Evolutionary conservation across 495 filamentous ascomycete genomes (phyloP).

Genomic region (Aspergillus diversus): DNA sequence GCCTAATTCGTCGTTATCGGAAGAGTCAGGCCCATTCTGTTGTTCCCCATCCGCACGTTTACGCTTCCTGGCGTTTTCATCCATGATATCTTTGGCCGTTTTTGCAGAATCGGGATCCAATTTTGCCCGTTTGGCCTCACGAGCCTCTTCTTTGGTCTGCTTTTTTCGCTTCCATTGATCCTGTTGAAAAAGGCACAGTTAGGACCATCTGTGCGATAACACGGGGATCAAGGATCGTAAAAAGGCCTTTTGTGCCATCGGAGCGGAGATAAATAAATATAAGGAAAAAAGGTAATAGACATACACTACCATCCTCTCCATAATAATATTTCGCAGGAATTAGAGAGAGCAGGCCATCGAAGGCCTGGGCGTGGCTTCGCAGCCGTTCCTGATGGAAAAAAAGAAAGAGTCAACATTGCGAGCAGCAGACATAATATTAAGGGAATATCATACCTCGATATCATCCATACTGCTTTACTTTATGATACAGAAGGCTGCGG

Average conservation of each 20-base stretch:
- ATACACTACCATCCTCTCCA: constrained; percentile 80
- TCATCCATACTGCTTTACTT: constrained; percentile 43
- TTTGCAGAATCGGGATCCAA: constrained; percentile 81
- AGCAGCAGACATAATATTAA: constrained; percentile 12
- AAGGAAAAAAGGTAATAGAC: constrained; percentile 38
- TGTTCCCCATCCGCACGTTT: constrained; percentile 62
- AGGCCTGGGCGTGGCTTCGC: constrained; percentile 80
- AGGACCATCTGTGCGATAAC: constrained; percentile 20
- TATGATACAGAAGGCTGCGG: constrained; percentile 8
- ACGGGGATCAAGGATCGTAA: constrained; percentile 12
- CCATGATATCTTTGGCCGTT: constrained; percentile 83
- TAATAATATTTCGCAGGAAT: constrained; percentile 95
- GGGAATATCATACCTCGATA: constrained; percentile 46
- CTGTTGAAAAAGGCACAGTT: constrained; percentile 53
- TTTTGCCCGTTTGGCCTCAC: constrained; percentile 76
- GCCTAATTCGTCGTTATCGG: constrained; percentile 48
- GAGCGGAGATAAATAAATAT: neutral
- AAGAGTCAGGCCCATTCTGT: constrained; percentile 34
- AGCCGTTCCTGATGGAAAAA: constrained; percentile 68
- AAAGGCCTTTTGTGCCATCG: constrained; percentile 14
- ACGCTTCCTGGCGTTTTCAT: constrained; percentile 76
- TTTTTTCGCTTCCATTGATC: constrained; percentile 88
- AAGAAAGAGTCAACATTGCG: constrained; percentile 31
- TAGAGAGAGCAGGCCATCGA: constrained; percentile 87
- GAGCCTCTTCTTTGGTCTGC: constrained; percentile 81